phyloP scores from a whole-genome alignment of 805 yeast genomes.

The Nadsonia fulvescens region DNA sequence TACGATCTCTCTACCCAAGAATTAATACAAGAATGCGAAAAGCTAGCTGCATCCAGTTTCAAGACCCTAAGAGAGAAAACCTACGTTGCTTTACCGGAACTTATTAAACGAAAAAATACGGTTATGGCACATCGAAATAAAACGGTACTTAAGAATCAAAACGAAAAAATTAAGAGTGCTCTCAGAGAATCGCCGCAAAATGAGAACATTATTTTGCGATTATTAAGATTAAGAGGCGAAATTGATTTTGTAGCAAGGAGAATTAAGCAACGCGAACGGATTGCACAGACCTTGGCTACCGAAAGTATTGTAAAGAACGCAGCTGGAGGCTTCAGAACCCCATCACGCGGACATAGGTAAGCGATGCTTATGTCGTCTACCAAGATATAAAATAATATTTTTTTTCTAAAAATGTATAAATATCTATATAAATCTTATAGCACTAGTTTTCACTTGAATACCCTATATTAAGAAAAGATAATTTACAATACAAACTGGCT shows the following conservation, averaged over 20 bases:
- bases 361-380: too few species aligned
- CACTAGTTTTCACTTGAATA: too few species aligned
- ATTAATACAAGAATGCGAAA: constrained; percentile 40
- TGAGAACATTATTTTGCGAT: constrained; percentile 57
- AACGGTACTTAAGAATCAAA: constrained; percentile 30
- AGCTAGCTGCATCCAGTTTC: constrained; percentile 35
- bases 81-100: constrained; percentile 24
- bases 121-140: constrained; percentile 57
- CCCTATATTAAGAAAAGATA: too few species aligned
- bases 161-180: constrained; percentile 27
- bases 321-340: too few species aligned
- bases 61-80: constrained; percentile 31
- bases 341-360: too few species aligned
- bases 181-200: constrained; percentile 26
- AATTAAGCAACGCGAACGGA: constrained; percentile 41
- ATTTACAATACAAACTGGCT: too few species aligned
- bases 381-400: too few species aligned
- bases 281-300: constrained; percentile 36
- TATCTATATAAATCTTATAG: too few species aligned
- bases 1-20: constrained; percentile 34
- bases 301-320: constrained; percentile 21
- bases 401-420: too few species aligned
- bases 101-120: constrained; percentile 44
- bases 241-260: constrained; percentile 38
- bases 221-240: constrained; percentile 50